Base-by-base conservation (phyloP, 2,329 filamentous ascomycete genomes). In the Rugonectria rugulosa region DNA sequence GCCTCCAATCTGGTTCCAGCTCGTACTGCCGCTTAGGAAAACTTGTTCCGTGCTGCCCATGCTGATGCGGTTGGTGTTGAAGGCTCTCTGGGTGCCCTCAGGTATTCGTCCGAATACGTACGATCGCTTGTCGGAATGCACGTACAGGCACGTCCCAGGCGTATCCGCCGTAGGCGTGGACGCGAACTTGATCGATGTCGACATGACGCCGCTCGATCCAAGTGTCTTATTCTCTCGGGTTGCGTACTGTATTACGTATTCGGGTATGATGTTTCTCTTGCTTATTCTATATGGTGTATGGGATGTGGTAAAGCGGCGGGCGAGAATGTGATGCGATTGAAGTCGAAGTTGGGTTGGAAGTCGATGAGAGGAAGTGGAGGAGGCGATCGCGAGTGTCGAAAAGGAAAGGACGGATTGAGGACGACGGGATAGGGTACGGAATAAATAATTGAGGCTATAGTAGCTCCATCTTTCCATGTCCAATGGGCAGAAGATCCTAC, bases 121-220 rank as follows among this genome's bases (percentile, higher is more conserved):
- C 53, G 91, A 84, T 66, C 89, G 88, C 67, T 87, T 84, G 65
- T 94, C 90, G 68, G 92, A 93, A 70, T 94, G 88, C 6, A 99
- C 79, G 31, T 92, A 71, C 26, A 98, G 73, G 44, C 85, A 84
- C 2, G 91, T 91, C 49, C 94, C 94, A 1, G 88, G 85, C 17
- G 92, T 97, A 75, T 99, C 95, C 56, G 88, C 89, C 63, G 94
- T 95, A 12, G 94, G 94, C 56, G 89, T 90, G 15, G 88, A 89
- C 59, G 94, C 73, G 66, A 98, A 77, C 72, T 96, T 88, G 53
- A 93, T 80, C 66, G 80, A 86, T 70, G 83, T 88, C 65, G 87
- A 82, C 93, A 97, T 97, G 52, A n/a, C n/a, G n/a, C n/a, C n/a
- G n/a, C n/a, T n/a, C n/a, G n/a, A n/a, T n/a, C n/a, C n/a, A n/a